Evolutionary conservation across 305 asterid species (phyloP).

Genomic region (Rubia occidens): DNA sequence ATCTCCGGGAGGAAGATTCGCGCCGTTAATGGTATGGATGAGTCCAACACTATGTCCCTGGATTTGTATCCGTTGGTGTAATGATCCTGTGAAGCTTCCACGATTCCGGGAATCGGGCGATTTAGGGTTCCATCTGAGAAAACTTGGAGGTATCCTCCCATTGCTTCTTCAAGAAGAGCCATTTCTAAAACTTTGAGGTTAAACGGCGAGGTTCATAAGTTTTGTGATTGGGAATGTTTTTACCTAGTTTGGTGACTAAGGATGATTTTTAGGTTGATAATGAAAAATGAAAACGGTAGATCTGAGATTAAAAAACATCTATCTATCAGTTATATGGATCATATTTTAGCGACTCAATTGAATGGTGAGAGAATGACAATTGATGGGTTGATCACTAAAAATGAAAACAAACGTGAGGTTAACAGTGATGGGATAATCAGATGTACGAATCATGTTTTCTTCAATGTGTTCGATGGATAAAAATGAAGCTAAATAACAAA

Average conservation of each 20-base stretch:
- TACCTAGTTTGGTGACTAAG: not conserved
- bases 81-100: constrained; percentile 21
- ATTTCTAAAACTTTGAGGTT: constrained; percentile 14
- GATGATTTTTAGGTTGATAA: constrained; percentile 26
- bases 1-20: constrained; percentile 47
- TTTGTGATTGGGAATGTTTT: not conserved
- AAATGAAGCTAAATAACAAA: no score
- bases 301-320: not conserved
- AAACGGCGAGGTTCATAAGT: not conserved
- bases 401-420: no score
- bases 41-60: constrained; percentile 45
- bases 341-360: not conserved
- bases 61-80: constrained; percentile 28
- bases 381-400: no score
- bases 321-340: not conserved
- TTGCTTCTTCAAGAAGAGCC: constrained; percentile 49
- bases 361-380: not conserved
- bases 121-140: constrained; percentile 48
- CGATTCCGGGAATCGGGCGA: constrained; percentile 33
- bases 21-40: constrained; percentile 41
- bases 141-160: constrained; percentile 44
- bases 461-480: no score
- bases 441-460: no score
- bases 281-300: not conserved
- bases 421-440: no score